A percentile compares a stretch with the other conserved stretches of the same genome.
These are phyloP conservation scores for Tubosaeta sp. DNA, from an alignment of 768 basidiomycete species.

Conservation along the genomic window DNA sequence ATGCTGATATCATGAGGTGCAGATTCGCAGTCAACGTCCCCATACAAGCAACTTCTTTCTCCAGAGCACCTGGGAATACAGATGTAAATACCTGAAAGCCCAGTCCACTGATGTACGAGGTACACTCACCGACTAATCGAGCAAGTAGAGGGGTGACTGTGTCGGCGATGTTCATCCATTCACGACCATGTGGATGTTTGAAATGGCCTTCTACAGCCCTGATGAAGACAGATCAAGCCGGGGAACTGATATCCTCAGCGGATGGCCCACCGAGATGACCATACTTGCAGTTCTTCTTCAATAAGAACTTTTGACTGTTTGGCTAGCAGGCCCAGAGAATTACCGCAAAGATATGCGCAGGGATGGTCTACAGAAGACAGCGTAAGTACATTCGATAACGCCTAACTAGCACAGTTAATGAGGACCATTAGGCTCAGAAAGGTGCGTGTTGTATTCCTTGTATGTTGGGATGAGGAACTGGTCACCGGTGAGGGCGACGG, in stretches of 20 bases:
- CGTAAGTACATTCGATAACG: slow-evolving; percentile 9
- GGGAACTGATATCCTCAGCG: slow-evolving; percentile 10
- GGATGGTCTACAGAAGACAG: slow-evolving; percentile 38
- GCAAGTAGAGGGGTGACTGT: slow-evolving; percentile 71
- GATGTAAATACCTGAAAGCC: slow-evolving; percentile 13
- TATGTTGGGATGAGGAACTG: slow-evolving; percentile 61
- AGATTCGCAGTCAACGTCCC: slow-evolving; percentile 92
- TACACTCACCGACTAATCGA: slow-evolving; percentile 69
- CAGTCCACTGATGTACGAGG: slow-evolving; percentile 1
- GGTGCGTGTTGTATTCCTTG: slow-evolving; percentile 41
- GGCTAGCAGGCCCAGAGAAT: slow-evolving; percentile 84
- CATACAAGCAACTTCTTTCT: slow-evolving; percentile 93
- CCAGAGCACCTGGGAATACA: slow-evolving; percentile 64
- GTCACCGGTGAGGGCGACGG: slow-evolving; percentile 38
- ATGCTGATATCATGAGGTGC: slow-evolving; percentile 90
- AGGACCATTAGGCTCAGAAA: slow-evolving; percentile 37
- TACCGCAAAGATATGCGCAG: slow-evolving; percentile 90
- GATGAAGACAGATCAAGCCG: slow-evolving; percentile 7
- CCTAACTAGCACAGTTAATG: slow-evolving; percentile 2
- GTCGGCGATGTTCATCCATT: slow-evolving; percentile 79
- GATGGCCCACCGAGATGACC: slow-evolving; percentile 62
- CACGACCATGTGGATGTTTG: slow-evolving; percentile 75
- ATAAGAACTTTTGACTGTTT: slow-evolving; percentile 70
- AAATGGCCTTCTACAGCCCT: slow-evolving; percentile 91
- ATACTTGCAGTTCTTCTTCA: slow-evolving; percentile 78